Evolutionary conservation across 345 rosid genomes (phyloP), one percentile per base, ranked within the genome.

Genomic region (Citrus glauca): DNA sequence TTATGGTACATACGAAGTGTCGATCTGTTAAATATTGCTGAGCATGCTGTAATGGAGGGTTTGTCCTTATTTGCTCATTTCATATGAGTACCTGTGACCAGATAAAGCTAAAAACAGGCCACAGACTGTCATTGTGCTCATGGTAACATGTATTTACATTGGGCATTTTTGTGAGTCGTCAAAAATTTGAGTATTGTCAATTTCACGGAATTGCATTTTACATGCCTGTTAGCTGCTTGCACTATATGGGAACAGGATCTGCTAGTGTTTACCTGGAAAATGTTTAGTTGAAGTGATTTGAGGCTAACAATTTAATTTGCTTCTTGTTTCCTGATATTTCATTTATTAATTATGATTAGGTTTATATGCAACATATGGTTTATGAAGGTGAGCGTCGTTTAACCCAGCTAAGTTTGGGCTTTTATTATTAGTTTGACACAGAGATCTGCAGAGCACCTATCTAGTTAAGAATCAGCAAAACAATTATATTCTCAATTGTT

Each of bases 401-500:
- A 11, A 71, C 30, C 63, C 42, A 4, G 11, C 42, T 33, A 40
- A 71, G 2, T 55, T 22, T 71, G 64, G 64, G 64, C n/a, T 71
- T 61, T 38, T 73, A 24, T 24, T 6, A 20, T 45, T 27, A 48
- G n/a, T 30, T 22, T 50, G 22, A 30, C 30, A 11, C 33, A 61
- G 14, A 7, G 69, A 50, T 63, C 28, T n/a, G 66, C 30, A 62
- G 6, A 17, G 68, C 48, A n/a, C 28, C 78, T 5, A 75, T 13
- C 14, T 50, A 7, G 24, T 45, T 50, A 64, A 13, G 48, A 32
- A 64, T 73, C 68, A 35, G 65, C 65, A 66, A 60, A 72, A 63
- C 40, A n/a, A 55, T 74, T 48, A 56, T 57, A 74, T 65, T 62
- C 68, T 45, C 28, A 79, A 42, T 65, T 80, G 25, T 75, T 83